Percentiles rank a stretch among this genome's conserved stretches.
Evolutionary conservation across 2,329 filamentous ascomycete species (phyloP).

Genomic region (Daldinia sp.): DNA sequence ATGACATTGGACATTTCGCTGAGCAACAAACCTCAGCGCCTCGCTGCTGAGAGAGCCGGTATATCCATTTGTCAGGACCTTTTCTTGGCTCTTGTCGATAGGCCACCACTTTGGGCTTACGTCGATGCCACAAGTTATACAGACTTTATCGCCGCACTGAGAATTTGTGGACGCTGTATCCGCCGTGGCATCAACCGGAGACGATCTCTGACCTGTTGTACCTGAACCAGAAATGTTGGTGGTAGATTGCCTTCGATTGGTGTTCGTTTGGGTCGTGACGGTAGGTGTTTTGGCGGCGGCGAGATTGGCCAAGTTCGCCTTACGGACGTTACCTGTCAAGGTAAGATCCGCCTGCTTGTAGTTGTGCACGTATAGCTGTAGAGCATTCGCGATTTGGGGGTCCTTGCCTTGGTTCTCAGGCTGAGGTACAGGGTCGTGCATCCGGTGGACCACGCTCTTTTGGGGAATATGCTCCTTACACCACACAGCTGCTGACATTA

Average conservation of each 20-base stretch:
- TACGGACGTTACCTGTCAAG: constrained; percentile 91
- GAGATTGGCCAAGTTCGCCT: constrained; percentile 81
- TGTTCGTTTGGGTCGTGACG: constrained; percentile 55
- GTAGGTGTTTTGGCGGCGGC: constrained; percentile 68
- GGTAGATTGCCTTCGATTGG: constrained; percentile 68
- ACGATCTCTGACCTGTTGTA: constrained; percentile 39
- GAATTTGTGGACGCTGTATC: constrained; percentile 46
- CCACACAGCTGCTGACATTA: constrained; percentile 88
- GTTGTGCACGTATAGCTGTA: constrained; percentile 87
- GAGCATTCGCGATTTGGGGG: constrained; percentile 72
- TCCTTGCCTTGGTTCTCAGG: constrained; percentile 44
- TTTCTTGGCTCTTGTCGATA: constrained; percentile 65
- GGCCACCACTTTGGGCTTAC: constrained; percentile 81
- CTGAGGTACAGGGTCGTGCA: constrained; percentile 80
- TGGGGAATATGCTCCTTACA: constrained; percentile 87
- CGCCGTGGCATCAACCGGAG: constrained; percentile 47
- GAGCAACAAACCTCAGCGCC: constrained; percentile 69
- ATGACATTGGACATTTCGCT: constrained; percentile 78
- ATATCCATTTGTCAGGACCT: constrained; percentile 64
- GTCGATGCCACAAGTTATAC: constrained; percentile 75
- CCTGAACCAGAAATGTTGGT: constrained; percentile 55
- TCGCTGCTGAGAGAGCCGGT: constrained; percentile 65
- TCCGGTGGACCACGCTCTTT: constrained; percentile 79
- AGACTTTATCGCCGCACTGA: constrained; percentile 65
- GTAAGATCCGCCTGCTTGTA: constrained; percentile 96